Conservation (phyloP, 2,329 filamentous ascomycete species). For the Chaetomium globosum region DNA sequence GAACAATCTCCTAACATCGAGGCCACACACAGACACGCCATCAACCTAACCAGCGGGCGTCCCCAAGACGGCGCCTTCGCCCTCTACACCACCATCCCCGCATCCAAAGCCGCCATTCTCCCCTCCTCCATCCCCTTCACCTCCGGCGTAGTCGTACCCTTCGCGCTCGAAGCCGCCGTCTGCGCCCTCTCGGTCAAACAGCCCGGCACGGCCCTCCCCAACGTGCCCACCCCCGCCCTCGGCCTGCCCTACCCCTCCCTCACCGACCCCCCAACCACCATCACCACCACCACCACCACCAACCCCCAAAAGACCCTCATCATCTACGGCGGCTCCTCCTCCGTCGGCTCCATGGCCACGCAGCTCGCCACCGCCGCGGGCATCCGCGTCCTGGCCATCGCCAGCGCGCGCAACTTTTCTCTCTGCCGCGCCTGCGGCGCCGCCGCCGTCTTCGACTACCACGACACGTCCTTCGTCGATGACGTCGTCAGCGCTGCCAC, state of each 20-base stretch:
- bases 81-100: neutral
- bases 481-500: neutral
- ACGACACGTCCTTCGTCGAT: neutral
- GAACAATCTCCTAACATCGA: no score
- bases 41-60: neutral
- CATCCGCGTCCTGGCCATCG: neutral
- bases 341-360: slow-evolving; percentile 3
- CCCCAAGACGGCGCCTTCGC: slow-evolving; percentile 2
- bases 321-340: slow-evolving; percentile 3
- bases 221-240: neutral
- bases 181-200: neutral
- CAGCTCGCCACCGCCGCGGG: neutral
- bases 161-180: neutral
- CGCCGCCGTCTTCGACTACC: neutral
- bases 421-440: neutral
- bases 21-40: neutral
- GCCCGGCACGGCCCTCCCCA: slow-evolving; percentile 1
- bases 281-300: neutral
- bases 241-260: neutral
- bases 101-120: slow-evolving; percentile 2
- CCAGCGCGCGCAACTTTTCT: neutral
- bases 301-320: neutral
- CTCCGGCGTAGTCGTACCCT: neutral
- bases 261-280: no score
- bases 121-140: slow-evolving; percentile 1